Evolutionary conservation across 2,329 filamentous ascomycete species (phyloP), one percentile per base, ranked within the genome.

Genomic region (Arthrobotrys megalospora): DNA sequence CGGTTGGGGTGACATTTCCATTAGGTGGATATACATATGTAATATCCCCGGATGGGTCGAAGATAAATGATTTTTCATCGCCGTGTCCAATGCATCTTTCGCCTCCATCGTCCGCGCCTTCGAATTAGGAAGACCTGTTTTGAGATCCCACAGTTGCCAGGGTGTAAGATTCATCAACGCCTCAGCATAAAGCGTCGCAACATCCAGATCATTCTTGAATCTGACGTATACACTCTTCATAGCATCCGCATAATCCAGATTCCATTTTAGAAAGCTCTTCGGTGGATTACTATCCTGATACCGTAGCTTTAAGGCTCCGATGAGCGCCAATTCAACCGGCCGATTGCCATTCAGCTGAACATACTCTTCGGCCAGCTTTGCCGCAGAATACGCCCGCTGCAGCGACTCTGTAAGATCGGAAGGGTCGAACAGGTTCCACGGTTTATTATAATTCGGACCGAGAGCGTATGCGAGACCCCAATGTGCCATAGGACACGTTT

Each of bases 11-110:
- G 91, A 93, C 91, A 93, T 93, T 82, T 94, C 92, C 86, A 93
- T 91, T 2, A 93, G 87, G 81, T 93, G 91, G 45, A 93, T 92
- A 83, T 94, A 94, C 36, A 93, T 84, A 83, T 94, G 92, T 5
- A 93, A 85, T 0, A 94, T 83, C 0, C 92, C 92, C 0, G 92
- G 90, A 81, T 96, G 92, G 6, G 85, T 80, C 2, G 85, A 83
- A 0, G 86, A 88, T 10, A 14, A 85, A 86, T 0, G 83, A 1
- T 86, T 85, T 1, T 83, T 81, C 16, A 94, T 84, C 0, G 89
- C 90, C 2, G 83, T 84, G 36, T 92, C 90, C 1, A 93, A 85
- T 0, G 91, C 85, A 0, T 72, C 77, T 80, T 90, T 91, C 0
- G 86, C 87, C 63, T 92, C 89, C 1, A 90, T 68, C 0, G 90